A percentile compares a stretch with the other conserved stretches of the same genome.
These are phyloP conservation scores for Clarireedia hainanense DNA, from an alignment of 2,329 filamentous ascomycete species.

Conservation along the genomic window DNA sequence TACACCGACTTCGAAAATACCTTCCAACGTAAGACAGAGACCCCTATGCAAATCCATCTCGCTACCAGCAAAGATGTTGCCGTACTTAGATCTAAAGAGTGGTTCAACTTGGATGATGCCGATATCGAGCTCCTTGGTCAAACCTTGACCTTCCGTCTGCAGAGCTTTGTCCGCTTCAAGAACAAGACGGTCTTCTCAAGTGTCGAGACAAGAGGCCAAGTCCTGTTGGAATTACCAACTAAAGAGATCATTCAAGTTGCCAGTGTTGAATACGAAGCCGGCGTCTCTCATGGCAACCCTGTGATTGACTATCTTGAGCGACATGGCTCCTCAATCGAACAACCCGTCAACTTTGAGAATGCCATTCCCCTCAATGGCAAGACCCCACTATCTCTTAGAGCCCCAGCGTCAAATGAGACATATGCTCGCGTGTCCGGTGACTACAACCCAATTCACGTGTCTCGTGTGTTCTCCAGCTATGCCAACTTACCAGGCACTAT, in stretches of 20 bases:
- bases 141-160: constrained; percentile 91
- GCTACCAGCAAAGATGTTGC: constrained; percentile 85
- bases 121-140: constrained; percentile 86
- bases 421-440: constrained; percentile 97
- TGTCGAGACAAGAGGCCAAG: constrained; percentile 86
- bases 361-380: constrained; percentile 91
- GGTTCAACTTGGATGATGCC: constrained; percentile 82
- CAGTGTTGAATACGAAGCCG: constrained; percentile 93
- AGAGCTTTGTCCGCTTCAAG: constrained; percentile 89
- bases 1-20: constrained; percentile 97
- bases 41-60: constrained; percentile 86
- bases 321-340: constrained; percentile 85
- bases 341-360: constrained; percentile 96
- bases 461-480: constrained; percentile 90
- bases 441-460: constrained; percentile 98
- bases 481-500: constrained; percentile 95
- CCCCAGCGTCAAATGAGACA: constrained; percentile 92
- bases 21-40: constrained; percentile 96
- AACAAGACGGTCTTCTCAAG: constrained; percentile 86
- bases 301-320: constrained; percentile 94
- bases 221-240: constrained; percentile 86
- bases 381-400: constrained; percentile 78
- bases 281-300: constrained; percentile 87
- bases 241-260: constrained; percentile 97
- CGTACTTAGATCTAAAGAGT: constrained; percentile 91